Base-by-base conservation (phyloP, 495 filamentous ascomycete genomes). In the Hyaloscypha hepaticicola region DNA sequence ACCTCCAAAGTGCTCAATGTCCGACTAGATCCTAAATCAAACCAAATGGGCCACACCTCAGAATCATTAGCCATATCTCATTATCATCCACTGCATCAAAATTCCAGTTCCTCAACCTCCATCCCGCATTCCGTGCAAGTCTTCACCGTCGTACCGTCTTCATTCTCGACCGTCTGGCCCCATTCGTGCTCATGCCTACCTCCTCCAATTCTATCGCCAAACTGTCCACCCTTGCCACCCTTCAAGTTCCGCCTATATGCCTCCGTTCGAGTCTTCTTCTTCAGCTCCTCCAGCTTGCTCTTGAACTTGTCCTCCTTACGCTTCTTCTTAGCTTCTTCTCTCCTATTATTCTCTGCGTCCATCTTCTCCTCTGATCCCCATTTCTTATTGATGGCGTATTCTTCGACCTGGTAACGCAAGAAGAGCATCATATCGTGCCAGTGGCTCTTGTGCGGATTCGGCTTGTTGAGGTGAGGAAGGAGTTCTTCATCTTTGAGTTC, bases 391-490 rank as follows among this genome's bases (percentile, higher is more conserved):
- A 97, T 89, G 1, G 92, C 95, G 71, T 96, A 96, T 55, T 90
- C 90, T 70, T 99, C 95, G 1, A 99, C 88, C 72, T 99, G 96
- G 64, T 87, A 97, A 0, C 96, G 88, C 9, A 99, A 80, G 72
- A 90, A 99, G 0, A 99, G 85, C 90, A 95, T 95, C 95, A 99
- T 98, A 78, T 95, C 91, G 71, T 97, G 93, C 91, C 92, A 99
- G 34, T 93, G 92, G 0, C 88, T 85, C 72, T 96, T 97, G 74
- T 97, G 94, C 22, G 95, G 95, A 72, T 99, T 99, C 5, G 96
- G 95, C 27, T 86, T 87, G 65, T 90, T 90, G 0, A 99, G 77
- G 73, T 92, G 92, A 1, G 95, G 95, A 3, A 99, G 80, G 11
- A 99, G 78, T 52, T 93, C 91, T 60, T 85, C 82, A 70, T 99